These are phyloP conservation scores for Candida ovalis DNA, from an alignment of 805 yeast species.

Conservation along the genomic window DNA sequence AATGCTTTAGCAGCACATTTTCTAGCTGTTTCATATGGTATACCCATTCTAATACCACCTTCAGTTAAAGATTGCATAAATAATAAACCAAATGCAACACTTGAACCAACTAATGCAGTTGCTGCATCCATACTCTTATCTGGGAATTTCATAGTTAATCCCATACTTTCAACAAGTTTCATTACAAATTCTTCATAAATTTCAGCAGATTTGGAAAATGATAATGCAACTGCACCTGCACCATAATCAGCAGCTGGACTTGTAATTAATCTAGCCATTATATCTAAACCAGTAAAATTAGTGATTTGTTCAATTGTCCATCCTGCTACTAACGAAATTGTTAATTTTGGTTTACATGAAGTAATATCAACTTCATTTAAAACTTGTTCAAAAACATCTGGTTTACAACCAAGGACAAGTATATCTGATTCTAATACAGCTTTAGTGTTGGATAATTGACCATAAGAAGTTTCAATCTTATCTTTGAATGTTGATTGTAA, in stretches of 20 bases:
- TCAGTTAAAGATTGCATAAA: conserved; percentile 91
- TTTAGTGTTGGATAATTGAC: conserved; percentile 42
- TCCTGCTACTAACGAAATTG: conserved; percentile 89
- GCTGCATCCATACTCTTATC: conserved; percentile 97
- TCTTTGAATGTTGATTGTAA: conserved; percentile 48
- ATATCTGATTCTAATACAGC: conserved; percentile 67
- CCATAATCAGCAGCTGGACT: conserved; percentile 95
- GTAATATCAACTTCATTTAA: conserved; percentile 45
- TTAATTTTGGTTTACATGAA: conserved; percentile 33
- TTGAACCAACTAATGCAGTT: conserved; percentile 92
- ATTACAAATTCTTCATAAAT: conserved; percentile 43
- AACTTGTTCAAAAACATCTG: conserved; percentile 64
- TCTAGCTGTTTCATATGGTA: conserved; percentile 78
- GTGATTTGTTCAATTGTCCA: conserved; percentile 75
- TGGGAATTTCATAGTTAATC: conserved; percentile 63
- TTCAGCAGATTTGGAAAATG: conserved; percentile 56
- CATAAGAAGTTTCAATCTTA: conserved; percentile 49
- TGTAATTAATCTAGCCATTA: conserved; percentile 89
- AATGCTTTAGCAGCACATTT: conserved; percentile 89
- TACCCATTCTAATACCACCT: conserved; percentile 92
- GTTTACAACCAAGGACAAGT: conserved; percentile 86
- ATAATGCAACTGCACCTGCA: conserved; percentile 90
- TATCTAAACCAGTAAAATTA: conserved; percentile 38
- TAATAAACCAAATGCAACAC: conserved; percentile 88
- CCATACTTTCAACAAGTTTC: conserved; percentile 59